Conservation (phyloP, 2,329 filamentous ascomycete species). For the Penicillium sp. region DNA sequence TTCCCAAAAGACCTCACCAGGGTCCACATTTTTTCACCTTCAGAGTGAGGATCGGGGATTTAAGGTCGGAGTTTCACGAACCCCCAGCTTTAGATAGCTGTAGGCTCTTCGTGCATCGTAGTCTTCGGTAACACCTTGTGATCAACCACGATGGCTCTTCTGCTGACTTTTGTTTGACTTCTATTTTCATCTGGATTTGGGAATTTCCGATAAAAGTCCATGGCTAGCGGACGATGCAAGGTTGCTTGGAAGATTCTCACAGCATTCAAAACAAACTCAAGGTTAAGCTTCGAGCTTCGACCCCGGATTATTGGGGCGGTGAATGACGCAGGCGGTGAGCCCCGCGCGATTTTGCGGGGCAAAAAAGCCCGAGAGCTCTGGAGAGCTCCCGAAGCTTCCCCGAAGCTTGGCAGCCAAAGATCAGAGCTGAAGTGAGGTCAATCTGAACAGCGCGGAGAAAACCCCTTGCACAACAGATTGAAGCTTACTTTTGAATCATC, state of each 20-base stretch:
- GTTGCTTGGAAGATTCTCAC: not conserved
- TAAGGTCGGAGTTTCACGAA: not conserved
- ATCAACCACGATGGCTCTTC: not conserved
- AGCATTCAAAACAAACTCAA: not conserved
- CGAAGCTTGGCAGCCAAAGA: not conserved
- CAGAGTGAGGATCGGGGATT: no score
- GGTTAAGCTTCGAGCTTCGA: conserved; percentile 6
- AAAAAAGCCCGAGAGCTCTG: not conserved
- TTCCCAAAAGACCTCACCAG: not conserved
- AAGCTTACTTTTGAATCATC: not conserved
- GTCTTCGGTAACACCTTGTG: not conserved
- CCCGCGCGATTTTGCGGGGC: conserved; percentile 1
- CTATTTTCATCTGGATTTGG: no score
- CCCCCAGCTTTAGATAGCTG: not conserved
- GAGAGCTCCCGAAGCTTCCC: conserved; percentile 1
- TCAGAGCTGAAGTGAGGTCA: not conserved
- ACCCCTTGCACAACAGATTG: not conserved
- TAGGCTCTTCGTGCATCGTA: not conserved
- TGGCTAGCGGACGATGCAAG: no score
- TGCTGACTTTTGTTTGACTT: not conserved
- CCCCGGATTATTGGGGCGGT: conserved; percentile 6
- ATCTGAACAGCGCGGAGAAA: not conserved
- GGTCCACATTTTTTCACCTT: not conserved
- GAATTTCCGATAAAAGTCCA: accelerated
- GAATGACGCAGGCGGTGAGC: conserved; percentile 11